These are phyloP conservation scores for Glebionis coronaria DNA, from an alignment of 129 eudicot species.

Conservation along the genomic window DNA sequence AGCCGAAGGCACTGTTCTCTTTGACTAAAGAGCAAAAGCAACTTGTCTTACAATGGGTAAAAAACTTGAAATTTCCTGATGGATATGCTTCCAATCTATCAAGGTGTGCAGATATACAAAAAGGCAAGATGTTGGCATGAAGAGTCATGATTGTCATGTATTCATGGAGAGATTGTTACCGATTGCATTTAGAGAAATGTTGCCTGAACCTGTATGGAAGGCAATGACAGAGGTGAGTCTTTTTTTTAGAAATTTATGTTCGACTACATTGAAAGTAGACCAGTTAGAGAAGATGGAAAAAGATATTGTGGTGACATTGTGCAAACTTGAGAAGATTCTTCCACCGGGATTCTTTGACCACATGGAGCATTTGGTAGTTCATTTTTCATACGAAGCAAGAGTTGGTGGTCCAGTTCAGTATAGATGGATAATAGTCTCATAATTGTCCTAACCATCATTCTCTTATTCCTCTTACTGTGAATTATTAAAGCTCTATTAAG, in stretches of 20 bases:
- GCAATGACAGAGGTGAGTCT: neutral
- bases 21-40: constrained; percentile 5
- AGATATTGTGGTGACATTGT: neutral
- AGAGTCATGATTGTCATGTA: too few relatives aligned
- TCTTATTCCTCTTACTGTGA: neutral
- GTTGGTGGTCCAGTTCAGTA: neutral
- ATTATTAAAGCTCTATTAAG: neutral
- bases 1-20: neutral
- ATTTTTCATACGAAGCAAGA: too few relatives aligned
- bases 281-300: neutral
- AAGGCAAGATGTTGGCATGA: neutral
- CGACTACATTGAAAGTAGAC: neutral
- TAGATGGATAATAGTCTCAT: too few relatives aligned
- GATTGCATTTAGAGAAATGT: neutral
- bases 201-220: neutral
- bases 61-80: neutral
- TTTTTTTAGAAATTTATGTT: neutral
- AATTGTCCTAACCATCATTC: neutral
- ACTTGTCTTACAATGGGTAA: neutral
- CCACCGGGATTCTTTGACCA: too few relatives aligned
- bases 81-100: neutral
- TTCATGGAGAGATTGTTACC: neutral
- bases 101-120: neutral
- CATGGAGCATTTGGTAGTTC: too few relatives aligned
- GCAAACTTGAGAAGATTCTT: too few relatives aligned